Conservation (phyloP, 1,284 basidiomycete genomes). For the Phellopilus nigrolimitatus region DNA sequence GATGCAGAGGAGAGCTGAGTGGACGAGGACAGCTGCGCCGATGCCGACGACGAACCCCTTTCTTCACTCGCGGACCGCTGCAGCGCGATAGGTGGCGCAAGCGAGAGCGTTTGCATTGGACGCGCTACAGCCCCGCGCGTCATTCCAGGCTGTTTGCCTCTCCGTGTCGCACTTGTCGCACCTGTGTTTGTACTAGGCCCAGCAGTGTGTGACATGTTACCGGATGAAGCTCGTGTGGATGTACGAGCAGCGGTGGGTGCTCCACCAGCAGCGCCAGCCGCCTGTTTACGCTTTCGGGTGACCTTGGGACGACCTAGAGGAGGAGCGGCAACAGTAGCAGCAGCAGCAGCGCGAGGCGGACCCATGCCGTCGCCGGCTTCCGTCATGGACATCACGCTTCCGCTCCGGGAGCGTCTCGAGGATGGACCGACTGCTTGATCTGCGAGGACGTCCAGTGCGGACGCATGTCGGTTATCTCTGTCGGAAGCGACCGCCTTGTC, state of each 20-base stretch:
- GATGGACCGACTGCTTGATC: slow-evolving; percentile 15
- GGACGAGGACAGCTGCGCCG: background rate
- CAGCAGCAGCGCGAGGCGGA: background rate
- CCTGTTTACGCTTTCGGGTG: background rate
- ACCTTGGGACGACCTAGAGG: background rate
- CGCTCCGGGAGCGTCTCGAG: slow-evolving; percentile 2
- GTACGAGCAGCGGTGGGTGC: background rate
- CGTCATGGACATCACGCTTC: background rate
- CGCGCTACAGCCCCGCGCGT: slow-evolving; percentile 2
- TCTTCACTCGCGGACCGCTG: slow-evolving; percentile 8
- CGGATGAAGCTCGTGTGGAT: background rate
- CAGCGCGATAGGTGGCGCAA: background rate
- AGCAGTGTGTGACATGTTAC: background rate
- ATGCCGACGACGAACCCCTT: background rate
- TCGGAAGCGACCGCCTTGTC: background rate
- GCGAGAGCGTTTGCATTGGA: background rate
- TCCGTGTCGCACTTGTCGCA: background rate
- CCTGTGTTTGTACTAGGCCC: background rate
- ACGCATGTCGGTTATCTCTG: slow-evolving; percentile 1
- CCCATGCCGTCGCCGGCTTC: background rate
- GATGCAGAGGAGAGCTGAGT: background rate
- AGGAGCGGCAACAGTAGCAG: background rate
- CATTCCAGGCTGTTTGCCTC: background rate
- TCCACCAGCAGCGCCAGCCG: background rate
- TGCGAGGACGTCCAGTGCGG: slow-evolving; percentile 18